phyloP scores from a whole-genome alignment of 805 yeast genomes.

The Torulaspora maleeae region DNA sequence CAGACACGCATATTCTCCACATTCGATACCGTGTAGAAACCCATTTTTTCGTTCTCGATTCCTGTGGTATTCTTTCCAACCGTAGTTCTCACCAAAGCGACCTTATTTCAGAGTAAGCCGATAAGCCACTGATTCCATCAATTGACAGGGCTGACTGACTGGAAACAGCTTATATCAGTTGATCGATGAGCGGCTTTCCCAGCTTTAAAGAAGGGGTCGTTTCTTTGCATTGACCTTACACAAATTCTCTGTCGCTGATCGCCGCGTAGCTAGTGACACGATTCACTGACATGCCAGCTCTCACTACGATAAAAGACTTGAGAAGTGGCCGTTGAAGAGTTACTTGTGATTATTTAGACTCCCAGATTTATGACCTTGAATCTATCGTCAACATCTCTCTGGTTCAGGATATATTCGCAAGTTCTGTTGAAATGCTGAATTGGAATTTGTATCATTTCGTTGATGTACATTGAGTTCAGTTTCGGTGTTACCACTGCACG shows the following conservation, averaged over 20 bases:
- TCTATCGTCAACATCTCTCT: conserved; percentile 64
- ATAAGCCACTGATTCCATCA: neutral
- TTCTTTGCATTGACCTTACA: neutral
- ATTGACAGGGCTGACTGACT: neutral
- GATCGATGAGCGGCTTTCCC: neutral
- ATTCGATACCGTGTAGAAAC: conserved; percentile 39
- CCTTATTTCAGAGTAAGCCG: neutral
- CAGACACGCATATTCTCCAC: conserved; percentile 64
- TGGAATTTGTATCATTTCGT: conserved; percentile 29
- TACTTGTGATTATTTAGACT: neutral
- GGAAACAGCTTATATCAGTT: neutral
- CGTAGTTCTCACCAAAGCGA: neutral
- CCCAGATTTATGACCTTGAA: conserved; percentile 47
- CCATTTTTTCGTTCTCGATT: conserved; percentile 11
- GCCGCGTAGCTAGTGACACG: neutral
- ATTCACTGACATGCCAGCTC: no score
- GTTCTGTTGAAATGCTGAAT: conserved; percentile 63
- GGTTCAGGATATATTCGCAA: conserved; percentile 61
- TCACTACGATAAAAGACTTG: no score
- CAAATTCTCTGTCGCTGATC: neutral
- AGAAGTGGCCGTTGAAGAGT: neutral
- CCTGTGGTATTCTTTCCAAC: neutral
- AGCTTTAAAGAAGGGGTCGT: neutral
- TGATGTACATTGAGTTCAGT: conserved; percentile 31
- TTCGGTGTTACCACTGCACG: conserved; percentile 26